Base-by-base conservation (phyloP, 2,329 filamentous ascomycete genomes). In the Cryphonectria radicalis region DNA sequence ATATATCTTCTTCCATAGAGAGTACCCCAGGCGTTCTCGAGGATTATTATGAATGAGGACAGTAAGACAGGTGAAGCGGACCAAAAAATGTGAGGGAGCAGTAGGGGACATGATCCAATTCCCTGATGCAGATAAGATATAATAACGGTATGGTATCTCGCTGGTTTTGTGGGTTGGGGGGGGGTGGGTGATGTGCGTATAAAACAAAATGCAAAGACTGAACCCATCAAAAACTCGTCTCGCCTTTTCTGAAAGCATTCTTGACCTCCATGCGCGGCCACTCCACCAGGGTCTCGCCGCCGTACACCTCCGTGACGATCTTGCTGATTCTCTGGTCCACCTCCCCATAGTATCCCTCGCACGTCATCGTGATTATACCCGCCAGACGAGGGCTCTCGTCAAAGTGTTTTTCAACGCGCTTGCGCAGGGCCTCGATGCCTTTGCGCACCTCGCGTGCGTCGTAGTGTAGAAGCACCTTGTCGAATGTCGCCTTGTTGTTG, bases 391-490 rank as follows among this genome's bases (percentile, higher is more conserved):
- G 83, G 76, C 89, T 92, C 75, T 97, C 94, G 60, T 94, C 94
- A 85, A 98, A 98, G 81, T 98, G 95, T 84, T 98, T 99, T 82
- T 98, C 95, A 0, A 98, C 93, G 66, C 95, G 89, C 84, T 97
- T 97, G 77, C 92, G 92, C 75, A 98, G 85, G 68, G 93, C 89
- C 77, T 97, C 94, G 75, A 97, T 92, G n/a, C 95, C 95, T 79
- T 95, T 94, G 74, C 92, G 89, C 60, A 98, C 88, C 81, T 98
- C 94, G 79, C 93, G 95, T 28, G 86, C 86, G 80, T 98, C 95
- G 80, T 96, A 93, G 62, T 88, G 87, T 70, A 91, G 87, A 46
- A 98, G 85, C 4, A 97, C 84, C 82, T 97, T 98, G 85, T 95
- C 95, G 79, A 96, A 97, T 4, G 92, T 90, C 6, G 87, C 85